Percentiles rank a stretch among this genome's conserved stretches.
These are phyloP conservation scores for Arabis alpina DNA, from an alignment of 345 rosid genomes.

Conservation along the genomic window DNA sequence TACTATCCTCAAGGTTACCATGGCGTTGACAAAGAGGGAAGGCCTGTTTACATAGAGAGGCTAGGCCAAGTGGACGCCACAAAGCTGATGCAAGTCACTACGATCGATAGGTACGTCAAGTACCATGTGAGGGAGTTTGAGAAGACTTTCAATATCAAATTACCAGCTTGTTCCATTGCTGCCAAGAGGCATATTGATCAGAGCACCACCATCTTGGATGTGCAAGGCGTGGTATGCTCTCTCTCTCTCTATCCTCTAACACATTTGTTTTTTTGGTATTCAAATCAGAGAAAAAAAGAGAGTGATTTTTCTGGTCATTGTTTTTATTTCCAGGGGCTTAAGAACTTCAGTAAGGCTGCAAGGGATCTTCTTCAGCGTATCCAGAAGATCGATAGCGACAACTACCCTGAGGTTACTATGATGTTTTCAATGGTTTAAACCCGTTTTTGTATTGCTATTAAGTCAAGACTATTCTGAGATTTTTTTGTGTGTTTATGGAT, in stretches of 20 bases:
- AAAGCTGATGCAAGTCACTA: slow-evolving; percentile 90
- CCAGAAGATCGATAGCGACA: slow-evolving; percentile 81
- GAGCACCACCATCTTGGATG: slow-evolving; percentile 94
- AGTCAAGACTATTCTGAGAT: slow-evolving; percentile 24
- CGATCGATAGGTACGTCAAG: slow-evolving; percentile 77
- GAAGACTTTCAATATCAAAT: slow-evolving; percentile 70
- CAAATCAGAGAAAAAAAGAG: neutral
- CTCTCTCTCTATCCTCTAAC: slow-evolving; percentile 30
- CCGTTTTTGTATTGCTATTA: neutral
- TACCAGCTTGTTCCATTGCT: slow-evolving; percentile 82
- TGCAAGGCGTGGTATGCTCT: slow-evolving; percentile 88
- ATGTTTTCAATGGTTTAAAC: neutral
- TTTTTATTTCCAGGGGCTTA: slow-evolving; percentile 60
- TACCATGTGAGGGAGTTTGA: slow-evolving; percentile 92
- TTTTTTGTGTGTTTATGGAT: slow-evolving; percentile 14
- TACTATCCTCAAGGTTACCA: slow-evolving; percentile 95
- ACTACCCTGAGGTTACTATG: slow-evolving; percentile 83
- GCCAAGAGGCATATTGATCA: slow-evolving; percentile 86
- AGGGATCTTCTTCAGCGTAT: slow-evolving; percentile 76
- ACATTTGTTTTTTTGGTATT: neutral
- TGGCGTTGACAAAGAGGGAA: slow-evolving; percentile 90
- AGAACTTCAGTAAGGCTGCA: slow-evolving; percentile 80
- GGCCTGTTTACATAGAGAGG: slow-evolving; percentile 84
- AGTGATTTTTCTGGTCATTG: neutral
- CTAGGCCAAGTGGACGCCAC: slow-evolving; percentile 81